Base-by-base conservation (phyloP, 805 yeast species). In the Phaffomyces antillensis region DNA sequence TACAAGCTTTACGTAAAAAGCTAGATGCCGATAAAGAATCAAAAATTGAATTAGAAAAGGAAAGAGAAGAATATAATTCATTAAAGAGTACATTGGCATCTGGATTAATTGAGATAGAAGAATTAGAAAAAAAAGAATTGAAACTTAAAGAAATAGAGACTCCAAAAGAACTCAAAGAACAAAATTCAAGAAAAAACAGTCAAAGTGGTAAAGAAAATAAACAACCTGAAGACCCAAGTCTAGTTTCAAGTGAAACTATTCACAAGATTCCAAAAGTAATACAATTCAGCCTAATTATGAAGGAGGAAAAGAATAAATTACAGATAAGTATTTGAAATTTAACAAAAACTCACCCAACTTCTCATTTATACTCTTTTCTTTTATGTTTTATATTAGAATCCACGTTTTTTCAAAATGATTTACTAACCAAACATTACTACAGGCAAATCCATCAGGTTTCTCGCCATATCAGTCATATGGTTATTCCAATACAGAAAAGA, bases 241-340 rank as follows among this genome's bases (percentile, higher is more conserved):
- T 44, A 3, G 45, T 41, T 7, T 45, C 51, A 25, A 48, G 42
- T n/a, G 55, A 54, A 12, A 56, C 58, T 7, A 54, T 54, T 20
- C 56, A 53, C 28, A 53, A 49, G 31, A 52, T 52, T 3, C 52
- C 58, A 43, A 58, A 56, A 59, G 61, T 56, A 58, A 56, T 48
- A 49, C 36, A 15, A 18, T 34, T n/a, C 33, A 15, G 17, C 7
- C 17, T 11, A 15, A 11, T 12, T 11, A 16, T 16, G 18, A n/a
- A 5, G 11, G n/a, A 15, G 17, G 16, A 28, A 11, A 23, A 34
- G 25, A 15, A 6, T 10, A 28, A 28, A 28, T 28, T 2, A 28
- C 13, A 28, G 30, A 28, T 28, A 28, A 11, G 30, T 28, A 28
- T 28, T 28, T 28, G 13, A 28, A 11, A 13, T 11, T 3, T 2